These are phyloP conservation scores for Aspergillus luchuensis DNA, from an alignment of 2,329 filamentous ascomycete genomes.

Conservation along the genomic window DNA sequence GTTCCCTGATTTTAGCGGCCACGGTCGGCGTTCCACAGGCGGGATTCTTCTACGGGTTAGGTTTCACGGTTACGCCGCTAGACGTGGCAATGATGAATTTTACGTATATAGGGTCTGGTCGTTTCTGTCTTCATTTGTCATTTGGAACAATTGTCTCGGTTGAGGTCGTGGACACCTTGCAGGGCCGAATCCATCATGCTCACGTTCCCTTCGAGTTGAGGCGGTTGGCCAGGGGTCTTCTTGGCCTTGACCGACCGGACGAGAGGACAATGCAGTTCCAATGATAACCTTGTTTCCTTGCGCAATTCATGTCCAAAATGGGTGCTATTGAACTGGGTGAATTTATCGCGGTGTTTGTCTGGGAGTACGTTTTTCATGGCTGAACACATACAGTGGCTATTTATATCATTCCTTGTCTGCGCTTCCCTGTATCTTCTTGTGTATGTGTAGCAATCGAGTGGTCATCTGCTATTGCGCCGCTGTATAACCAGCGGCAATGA, in stretches of 20 bases:
- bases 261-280: background rate
- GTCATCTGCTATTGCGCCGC: background rate
- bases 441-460: background rate
- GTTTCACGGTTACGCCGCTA: slow-evolving; percentile 23
- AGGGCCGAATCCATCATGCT: no score
- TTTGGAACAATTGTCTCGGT: background rate
- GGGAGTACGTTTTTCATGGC: background rate
- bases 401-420: background rate
- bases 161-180: slow-evolving; percentile 3
- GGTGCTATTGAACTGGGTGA: background rate
- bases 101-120: slow-evolving; percentile 25
- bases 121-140: background rate
- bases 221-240: background rate
- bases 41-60: slow-evolving; percentile 21
- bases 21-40: slow-evolving; percentile 30
- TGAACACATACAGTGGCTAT: slow-evolving; percentile 2
- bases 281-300: slow-evolving; percentile 19
- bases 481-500: background rate
- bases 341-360: background rate
- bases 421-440: background rate
- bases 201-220: background rate
- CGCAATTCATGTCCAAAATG: background rate
- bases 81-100: slow-evolving; percentile 19
- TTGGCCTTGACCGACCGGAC: background rate
- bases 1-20: slow-evolving; percentile 31